Conservation (phyloP, 23 red algal species). For the Gracilaria vermiculophylla region DNA sequence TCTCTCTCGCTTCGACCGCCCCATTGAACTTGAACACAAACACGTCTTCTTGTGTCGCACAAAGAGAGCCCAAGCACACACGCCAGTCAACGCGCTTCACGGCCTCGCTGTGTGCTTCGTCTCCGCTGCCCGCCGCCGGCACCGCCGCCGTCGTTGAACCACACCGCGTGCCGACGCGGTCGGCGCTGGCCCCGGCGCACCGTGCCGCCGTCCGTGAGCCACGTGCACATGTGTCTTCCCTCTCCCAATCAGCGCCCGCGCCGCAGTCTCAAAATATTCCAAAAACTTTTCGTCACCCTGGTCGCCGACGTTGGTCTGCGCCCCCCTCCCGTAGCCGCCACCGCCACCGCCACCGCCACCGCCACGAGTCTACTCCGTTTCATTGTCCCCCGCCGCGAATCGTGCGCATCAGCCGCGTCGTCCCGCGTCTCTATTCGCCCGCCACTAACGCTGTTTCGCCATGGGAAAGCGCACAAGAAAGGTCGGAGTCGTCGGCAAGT, state of each 20-base stretch:
- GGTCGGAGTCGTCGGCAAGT: slow-evolving; percentile 97
- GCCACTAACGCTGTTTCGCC: not conserved
- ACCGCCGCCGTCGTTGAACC: too few relatives aligned
- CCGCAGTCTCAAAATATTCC: not conserved
- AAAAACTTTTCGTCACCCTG: not conserved
- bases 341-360: not conserved
- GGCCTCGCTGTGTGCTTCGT: too few relatives aligned
- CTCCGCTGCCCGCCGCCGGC: too few relatives aligned
- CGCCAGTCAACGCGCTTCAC: too few relatives aligned
- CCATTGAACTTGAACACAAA: too few relatives aligned
- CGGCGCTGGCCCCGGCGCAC: too few relatives aligned
- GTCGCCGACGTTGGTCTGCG: not conserved
- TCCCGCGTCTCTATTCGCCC: not conserved
- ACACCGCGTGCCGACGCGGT: too few relatives aligned
- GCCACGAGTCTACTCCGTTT: too few relatives aligned
- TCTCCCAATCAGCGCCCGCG: not conserved
- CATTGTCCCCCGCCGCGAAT: not conserved
- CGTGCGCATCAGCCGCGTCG: too few relatives aligned
- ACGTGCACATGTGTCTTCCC: not conserved
- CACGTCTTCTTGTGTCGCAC: too few relatives aligned
- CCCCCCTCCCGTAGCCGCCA: not conserved
- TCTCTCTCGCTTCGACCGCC: slow-evolving; percentile 61
- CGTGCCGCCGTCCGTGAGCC: not conserved
- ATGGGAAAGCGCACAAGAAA: slow-evolving; percentile 99
- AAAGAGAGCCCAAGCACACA: too few relatives aligned